phyloP scores from a whole-genome alignment of 2,329 filamentous ascomycete genomes.

The Trichoderma citrinoviride region DNA sequence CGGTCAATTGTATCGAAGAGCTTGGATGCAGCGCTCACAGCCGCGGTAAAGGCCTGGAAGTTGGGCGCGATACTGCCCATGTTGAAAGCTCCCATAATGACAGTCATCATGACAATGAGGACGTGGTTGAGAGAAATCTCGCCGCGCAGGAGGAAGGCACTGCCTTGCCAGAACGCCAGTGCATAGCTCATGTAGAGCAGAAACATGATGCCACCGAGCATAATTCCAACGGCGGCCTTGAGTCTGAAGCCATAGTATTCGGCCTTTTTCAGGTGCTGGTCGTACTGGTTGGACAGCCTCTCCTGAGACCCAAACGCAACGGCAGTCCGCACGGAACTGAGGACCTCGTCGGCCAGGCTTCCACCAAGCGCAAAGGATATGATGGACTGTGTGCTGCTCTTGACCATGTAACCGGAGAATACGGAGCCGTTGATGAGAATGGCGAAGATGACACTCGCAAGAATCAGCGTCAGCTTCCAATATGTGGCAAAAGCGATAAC shows the following conservation, averaged over 20 bases:
- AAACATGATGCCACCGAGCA: conserved; percentile 81
- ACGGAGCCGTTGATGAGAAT: conserved; percentile 74
- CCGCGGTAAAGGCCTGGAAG: conserved; percentile 79
- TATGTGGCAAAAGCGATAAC: conserved; percentile 87
- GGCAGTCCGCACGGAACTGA: conserved; percentile 89
- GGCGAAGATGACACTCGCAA: conserved; percentile 76
- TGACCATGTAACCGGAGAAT: conserved; percentile 72
- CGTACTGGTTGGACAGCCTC: conserved; percentile 84
- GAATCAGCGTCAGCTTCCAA: conserved; percentile 90
- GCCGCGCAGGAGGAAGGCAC: conserved; percentile 66
- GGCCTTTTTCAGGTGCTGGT: conserved; percentile 68
- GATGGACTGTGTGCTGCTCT: conserved; percentile 74
- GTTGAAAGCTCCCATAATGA: conserved; percentile 91
- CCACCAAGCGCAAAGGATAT: conserved; percentile 80
- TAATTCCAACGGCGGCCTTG: conserved; percentile 68
- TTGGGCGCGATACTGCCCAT: conserved; percentile 86
- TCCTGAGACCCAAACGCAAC: conserved; percentile 92
- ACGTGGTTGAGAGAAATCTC: conserved; percentile 67
- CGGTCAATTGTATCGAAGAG: conserved; percentile 95
- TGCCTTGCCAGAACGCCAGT: conserved; percentile 85
- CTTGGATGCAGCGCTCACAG: conserved; percentile 80
- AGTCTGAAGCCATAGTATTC: conserved; percentile 73
- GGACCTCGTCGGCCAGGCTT: conserved; percentile 87
- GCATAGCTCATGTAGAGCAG: conserved; percentile 85
- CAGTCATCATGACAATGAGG: conserved; percentile 81